A percentile compares a stretch with the other conserved stretches of the same genome.
Conservation (phyloP, 208 protist species). For the Leishmania mexicana region DNA sequence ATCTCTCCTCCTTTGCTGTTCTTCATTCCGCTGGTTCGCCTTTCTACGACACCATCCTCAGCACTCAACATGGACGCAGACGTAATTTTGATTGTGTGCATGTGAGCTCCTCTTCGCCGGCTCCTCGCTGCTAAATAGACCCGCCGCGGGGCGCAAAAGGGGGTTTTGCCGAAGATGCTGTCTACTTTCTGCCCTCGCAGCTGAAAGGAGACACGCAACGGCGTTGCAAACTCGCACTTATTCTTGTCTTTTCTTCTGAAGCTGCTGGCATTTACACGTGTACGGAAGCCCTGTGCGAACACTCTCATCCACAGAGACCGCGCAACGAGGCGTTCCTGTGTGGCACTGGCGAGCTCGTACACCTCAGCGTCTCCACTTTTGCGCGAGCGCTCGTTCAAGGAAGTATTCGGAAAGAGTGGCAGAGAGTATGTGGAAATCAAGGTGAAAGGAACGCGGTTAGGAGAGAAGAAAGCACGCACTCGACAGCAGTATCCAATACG, state of each 20-base stretch:
- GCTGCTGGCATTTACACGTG: not conserved
- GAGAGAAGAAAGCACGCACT: not conserved
- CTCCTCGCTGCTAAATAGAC: not conserved
- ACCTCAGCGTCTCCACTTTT: not conserved
- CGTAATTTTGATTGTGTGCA: not conserved
- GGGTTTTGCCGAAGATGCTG: not conserved
- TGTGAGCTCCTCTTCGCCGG: not conserved
- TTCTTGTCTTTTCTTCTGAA: not conserved
- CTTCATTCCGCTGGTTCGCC: not conserved
- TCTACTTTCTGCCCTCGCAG: not conserved
- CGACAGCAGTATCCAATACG: not conserved
- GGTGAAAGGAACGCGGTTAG: too few relatives aligned
- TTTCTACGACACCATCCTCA: not conserved
- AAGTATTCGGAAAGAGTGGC: not conserved
- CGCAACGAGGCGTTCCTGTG: not conserved
- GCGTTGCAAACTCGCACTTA: not conserved
- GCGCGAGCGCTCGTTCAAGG: not conserved
- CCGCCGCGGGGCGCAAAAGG: not conserved
- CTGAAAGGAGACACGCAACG: not conserved
- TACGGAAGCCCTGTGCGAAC: not conserved
- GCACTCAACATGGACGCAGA: not conserved
- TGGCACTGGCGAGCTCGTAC: not conserved
- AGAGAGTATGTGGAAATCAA: not conserved
- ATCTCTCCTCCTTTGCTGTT: not conserved
- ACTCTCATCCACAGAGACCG: not conserved